Base-by-base conservation (phyloP, 148 eudicot species). In the Rhododendron kiyosumense region DNA sequence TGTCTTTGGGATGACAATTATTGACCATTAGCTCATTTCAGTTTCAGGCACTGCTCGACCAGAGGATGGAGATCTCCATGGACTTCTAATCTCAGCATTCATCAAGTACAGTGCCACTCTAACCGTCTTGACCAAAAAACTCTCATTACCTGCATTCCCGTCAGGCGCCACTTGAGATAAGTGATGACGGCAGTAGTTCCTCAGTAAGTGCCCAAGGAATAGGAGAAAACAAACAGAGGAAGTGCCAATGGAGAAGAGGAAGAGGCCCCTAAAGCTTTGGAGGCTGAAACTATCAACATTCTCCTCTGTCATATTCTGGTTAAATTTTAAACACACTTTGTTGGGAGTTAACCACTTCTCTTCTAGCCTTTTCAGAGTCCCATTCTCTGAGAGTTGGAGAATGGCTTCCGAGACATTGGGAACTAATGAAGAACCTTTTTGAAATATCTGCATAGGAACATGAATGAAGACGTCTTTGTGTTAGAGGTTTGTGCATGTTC, bases 401-500 rank as follows among this genome's bases (percentile, higher is more conserved):
- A 91, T 89, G 57, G 87, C 90, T 67, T 74, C 10, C 0, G 92
- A 89, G 41, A 91, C 78, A 76, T 91, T 86, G 26, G 32, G 28
- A 24, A 88, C 84, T 9, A 91, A 61, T 6, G 86, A 87, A 8
- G 90, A 89, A 14, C 87, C 91, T 51, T 89, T 89, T 5, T 85
- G 88, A 28, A 91, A 91, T 1, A 84, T 91, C 91, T 91, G 84
- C 85, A 81, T 36, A 77, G 74, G 86, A 83, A 75, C 86, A 82
- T 12, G 48, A 59, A 41, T 34, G 4, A 22, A 43, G 46, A 43
- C 8, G 6, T 43, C 46, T 43, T 43, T 43, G 46, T 43, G 8
- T 43, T 43, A 43, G 46, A 43, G 46, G 46, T 43, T 43, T 43
- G 46, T 43, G 46, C 4, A 36, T 2, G 38, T 36, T 36, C 38